Evolutionary conservation across 352 stramenopile genomes (phyloP).

Genomic region (Phytophthora sojae): DNA sequence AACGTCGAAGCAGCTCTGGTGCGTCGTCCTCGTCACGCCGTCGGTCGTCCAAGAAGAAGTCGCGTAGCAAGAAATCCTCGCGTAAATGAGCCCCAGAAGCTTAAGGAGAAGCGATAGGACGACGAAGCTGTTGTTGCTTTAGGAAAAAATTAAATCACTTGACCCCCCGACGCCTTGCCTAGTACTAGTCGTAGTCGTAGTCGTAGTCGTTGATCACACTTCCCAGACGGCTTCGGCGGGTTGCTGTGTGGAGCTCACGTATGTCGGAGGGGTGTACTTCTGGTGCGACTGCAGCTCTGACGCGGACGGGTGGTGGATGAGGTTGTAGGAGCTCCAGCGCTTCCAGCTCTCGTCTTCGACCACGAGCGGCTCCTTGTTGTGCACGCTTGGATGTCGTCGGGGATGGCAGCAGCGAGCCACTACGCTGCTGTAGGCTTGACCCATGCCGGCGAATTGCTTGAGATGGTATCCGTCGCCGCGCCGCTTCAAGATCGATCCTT

Average conservation of each 20-base stretch:
- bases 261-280: slow-evolving; percentile 59
- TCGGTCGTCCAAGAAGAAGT: slow-evolving; percentile 37
- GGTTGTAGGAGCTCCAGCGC: slow-evolving; percentile 78
- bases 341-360: slow-evolving; percentile 89
- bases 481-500: slow-evolving; percentile 23
- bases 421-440: slow-evolving; percentile 28
- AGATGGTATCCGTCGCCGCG: slow-evolving; percentile 3
- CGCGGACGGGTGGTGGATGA: slow-evolving; percentile 60
- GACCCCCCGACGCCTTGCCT: not conserved
- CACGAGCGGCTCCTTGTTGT: slow-evolving; percentile 63
- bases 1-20: slow-evolving; percentile 9
- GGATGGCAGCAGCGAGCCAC: slow-evolving; percentile 25
- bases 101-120: not conserved
- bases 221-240: slow-evolving; percentile 79
- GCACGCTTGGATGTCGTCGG: slow-evolving; percentile 21
- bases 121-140: slow-evolving; percentile 3
- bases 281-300: slow-evolving; percentile 33
- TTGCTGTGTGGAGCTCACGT: slow-evolving; percentile 51
- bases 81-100: slow-evolving; percentile 10
- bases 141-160: not conserved
- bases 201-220: slow-evolving; percentile 39
- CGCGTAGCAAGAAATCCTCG: slow-evolving; percentile 20
- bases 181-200: not conserved
- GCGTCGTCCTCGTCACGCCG: slow-evolving; percentile 11
- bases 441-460: slow-evolving; percentile 20